phyloP scores from a whole-genome alignment of 2,329 filamentous ascomycete genomes.

The Clathrospora elynae region DNA sequence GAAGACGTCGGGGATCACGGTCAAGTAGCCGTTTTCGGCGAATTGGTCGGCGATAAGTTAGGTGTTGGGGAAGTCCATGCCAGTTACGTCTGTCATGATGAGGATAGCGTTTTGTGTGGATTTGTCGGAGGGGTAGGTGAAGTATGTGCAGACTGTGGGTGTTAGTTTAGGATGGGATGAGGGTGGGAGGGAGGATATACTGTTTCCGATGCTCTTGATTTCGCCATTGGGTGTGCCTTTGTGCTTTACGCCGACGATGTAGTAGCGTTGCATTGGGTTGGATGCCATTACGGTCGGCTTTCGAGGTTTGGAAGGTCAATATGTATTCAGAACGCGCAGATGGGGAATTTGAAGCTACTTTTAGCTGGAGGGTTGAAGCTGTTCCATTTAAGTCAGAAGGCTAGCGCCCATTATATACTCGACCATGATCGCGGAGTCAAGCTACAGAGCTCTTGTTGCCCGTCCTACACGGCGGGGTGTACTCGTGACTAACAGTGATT shows the following conservation, averaged over 20 bases:
- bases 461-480: too few relatives aligned
- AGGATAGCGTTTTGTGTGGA: constrained; percentile 62
- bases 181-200: constrained; percentile 36
- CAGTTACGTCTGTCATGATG: constrained; percentile 61
- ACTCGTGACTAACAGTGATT: too few relatives aligned
- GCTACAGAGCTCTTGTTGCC: too few relatives aligned
- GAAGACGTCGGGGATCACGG: constrained; percentile 73
- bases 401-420: too few relatives aligned
- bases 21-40: constrained; percentile 73
- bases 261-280: constrained; percentile 56
- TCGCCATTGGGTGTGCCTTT: constrained; percentile 57
- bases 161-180: background rate
- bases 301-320: too few relatives aligned
- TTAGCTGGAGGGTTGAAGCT: too few relatives aligned
- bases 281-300: too few relatives aligned
- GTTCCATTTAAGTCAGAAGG: too few relatives aligned
- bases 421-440: too few relatives aligned
- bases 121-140: constrained; percentile 57
- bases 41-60: constrained; percentile 72
- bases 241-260: constrained; percentile 57
- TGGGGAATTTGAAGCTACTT: too few relatives aligned
- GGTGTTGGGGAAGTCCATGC: constrained; percentile 59
- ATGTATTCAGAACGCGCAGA: too few relatives aligned
- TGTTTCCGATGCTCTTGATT: constrained; percentile 53
- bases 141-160: constrained; percentile 59